phyloP scores from a whole-genome alignment of 179 eudicot genomes.

The Nepenthes alata region DNA sequence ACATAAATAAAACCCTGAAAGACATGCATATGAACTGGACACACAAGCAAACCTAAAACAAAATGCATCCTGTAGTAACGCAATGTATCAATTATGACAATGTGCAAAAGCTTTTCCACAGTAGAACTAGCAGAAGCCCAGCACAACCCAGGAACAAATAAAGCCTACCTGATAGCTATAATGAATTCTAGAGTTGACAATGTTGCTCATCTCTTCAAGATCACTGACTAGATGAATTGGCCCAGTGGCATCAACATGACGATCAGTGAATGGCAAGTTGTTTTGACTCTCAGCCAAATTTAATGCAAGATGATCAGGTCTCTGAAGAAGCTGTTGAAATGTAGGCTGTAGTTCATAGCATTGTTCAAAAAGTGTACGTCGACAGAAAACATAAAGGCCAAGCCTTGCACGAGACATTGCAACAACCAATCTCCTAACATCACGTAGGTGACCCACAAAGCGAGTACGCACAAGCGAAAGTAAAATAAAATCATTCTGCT shows the following conservation, averaged over 20 bases:
- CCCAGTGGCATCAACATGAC: constrained; percentile 65
- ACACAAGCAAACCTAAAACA: no score
- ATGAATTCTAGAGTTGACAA: constrained; percentile 57
- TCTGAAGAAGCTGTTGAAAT: constrained; percentile 64
- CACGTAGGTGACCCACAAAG: constrained; percentile 95
- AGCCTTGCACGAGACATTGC: constrained; percentile 99
- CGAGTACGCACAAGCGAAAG: constrained; percentile 92
- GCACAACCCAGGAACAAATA: no score
- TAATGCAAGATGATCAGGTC: constrained; percentile 75
- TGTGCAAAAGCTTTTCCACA: no score
- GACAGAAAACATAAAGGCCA: constrained; percentile 87
- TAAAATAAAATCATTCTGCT: constrained; percentile 82
- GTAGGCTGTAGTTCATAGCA: constrained; percentile 94
- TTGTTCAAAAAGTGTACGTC: constrained; percentile 87
- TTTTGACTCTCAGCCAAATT: constrained; percentile 36
- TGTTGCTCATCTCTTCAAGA: constrained; percentile 64
- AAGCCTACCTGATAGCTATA: constrained; percentile 49
- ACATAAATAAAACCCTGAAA: no score
- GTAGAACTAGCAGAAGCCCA: no score
- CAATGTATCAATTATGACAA: no score
- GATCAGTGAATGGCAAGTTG: constrained; percentile 40
- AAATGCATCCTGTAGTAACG: no score
- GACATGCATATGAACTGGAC: no score
- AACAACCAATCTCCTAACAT: constrained; percentile 90
- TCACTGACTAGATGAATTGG: constrained; percentile 53